Percentiles rank a stretch among this genome's conserved stretches.
Conservation (phyloP, 2,329 filamentous ascomycete genomes). For the Phialophora macrospora region DNA sequence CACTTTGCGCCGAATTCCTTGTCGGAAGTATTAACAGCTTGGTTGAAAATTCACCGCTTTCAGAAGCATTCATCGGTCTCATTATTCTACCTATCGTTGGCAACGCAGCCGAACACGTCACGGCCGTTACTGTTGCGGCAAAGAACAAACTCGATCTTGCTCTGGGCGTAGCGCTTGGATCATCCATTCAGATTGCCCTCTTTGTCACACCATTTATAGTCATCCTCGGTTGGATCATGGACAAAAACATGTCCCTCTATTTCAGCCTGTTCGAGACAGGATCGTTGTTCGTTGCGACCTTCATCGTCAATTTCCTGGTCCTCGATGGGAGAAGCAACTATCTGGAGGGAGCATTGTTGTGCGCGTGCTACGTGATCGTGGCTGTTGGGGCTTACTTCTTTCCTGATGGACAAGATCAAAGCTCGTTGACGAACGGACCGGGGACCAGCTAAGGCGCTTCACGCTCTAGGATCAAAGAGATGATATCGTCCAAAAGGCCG, state of each 20-base stretch:
- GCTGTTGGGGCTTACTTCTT: conserved; percentile 52
- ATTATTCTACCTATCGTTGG: conserved; percentile 70
- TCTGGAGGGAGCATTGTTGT: conserved; percentile 66
- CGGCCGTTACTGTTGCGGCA: conserved; percentile 64
- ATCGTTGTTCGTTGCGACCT: conserved; percentile 60
- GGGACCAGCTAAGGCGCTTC: background rate
- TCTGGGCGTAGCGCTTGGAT: conserved; percentile 69
- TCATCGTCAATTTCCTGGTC: conserved; percentile 66
- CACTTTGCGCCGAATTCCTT: conserved; percentile 73
- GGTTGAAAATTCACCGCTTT: conserved; percentile 54
- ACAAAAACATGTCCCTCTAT: conserved; percentile 72
- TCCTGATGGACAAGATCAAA: conserved; percentile 37
- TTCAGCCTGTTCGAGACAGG: conserved; percentile 88
- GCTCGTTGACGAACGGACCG: conserved; percentile 32
- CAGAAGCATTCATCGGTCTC: conserved; percentile 65
- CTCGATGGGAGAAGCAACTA: conserved; percentile 63
- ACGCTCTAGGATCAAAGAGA: background rate
- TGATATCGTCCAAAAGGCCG: background rate
- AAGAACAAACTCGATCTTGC: conserved; percentile 72
- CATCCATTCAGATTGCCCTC: conserved; percentile 68
- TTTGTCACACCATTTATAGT: conserved; percentile 66
- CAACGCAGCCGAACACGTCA: conserved; percentile 70
- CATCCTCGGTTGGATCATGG: conserved; percentile 66
- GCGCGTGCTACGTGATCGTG: conserved; percentile 66
- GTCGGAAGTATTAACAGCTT: conserved; percentile 63